Percentiles rank a stretch among this genome's conserved stretches.
These are phyloP conservation scores for Plantago major DNA, from an alignment of 257 asterid genomes.

Conservation along the genomic window DNA sequence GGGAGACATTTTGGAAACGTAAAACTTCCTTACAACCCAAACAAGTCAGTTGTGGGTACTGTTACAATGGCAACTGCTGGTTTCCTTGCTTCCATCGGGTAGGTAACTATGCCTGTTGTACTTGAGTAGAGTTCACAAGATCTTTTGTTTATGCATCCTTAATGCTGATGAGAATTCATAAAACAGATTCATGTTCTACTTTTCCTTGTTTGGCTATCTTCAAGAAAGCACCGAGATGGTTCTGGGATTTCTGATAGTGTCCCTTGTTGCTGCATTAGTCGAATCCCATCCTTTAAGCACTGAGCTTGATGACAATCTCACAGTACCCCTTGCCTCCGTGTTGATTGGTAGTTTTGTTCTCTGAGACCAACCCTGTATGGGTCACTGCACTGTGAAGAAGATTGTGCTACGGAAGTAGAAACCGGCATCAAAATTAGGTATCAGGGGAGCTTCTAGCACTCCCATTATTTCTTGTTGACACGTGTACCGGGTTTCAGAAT, in stretches of 20 bases:
- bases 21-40: constrained; percentile 76
- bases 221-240: constrained; percentile 57
- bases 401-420: not conserved
- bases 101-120: constrained; percentile 22
- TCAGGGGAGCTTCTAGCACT: no score
- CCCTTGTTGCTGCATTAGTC: constrained; percentile 69
- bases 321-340: constrained; percentile 69
- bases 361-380: constrained; percentile 23
- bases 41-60: constrained; percentile 72
- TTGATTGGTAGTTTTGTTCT: constrained; percentile 60
- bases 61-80: constrained; percentile 74
- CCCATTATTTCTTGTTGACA: no score
- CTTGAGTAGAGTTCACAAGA: not conserved
- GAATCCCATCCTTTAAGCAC: constrained; percentile 92
- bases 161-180: constrained; percentile 18
- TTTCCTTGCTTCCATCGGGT: constrained; percentile 84
- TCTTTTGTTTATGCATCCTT: not conserved
- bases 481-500: no score
- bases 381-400: not conserved
- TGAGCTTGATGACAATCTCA: constrained; percentile 78
- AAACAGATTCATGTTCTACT: constrained; percentile 81
- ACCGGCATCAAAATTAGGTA: no score
- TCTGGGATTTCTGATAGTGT: constrained; percentile 51
- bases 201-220: constrained; percentile 67
- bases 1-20: constrained; percentile 78